These are phyloP conservation scores for Cenchrus americanus DNA, from an alignment of 176 grass and related monocot species.

Conservation along the genomic window DNA sequence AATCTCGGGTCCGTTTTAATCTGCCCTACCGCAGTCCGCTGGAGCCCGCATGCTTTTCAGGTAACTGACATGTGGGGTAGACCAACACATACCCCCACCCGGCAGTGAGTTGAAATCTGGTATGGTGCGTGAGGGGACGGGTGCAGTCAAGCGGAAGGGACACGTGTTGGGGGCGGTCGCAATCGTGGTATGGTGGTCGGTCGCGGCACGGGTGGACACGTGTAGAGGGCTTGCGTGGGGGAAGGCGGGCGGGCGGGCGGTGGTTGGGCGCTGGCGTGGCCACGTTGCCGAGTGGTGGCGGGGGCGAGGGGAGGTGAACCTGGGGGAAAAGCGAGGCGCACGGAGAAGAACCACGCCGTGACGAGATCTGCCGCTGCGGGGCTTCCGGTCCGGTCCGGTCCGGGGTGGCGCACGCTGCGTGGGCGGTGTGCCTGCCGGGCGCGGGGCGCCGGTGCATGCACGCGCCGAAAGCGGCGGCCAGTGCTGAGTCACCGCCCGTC, in stretches of 20 bases:
- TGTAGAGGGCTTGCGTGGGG: slow-evolving; percentile 34
- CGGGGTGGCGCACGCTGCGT: not conserved
- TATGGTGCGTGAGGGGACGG: accelerated
- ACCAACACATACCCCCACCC: accelerated
- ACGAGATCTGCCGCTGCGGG: slow-evolving; percentile 27
- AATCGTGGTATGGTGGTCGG: slow-evolving; percentile 52
- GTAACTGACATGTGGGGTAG: not conserved
- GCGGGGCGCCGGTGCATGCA: not conserved
- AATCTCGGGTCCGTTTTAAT: slow-evolving; percentile 6
- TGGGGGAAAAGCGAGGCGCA: slow-evolving; percentile 38
- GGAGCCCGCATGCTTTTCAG: accelerated
- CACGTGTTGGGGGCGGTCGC: slow-evolving; percentile 47
- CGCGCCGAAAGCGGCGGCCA: slow-evolving; percentile 25
- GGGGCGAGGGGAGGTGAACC: slow-evolving; percentile 43
- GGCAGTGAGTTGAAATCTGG: accelerated
- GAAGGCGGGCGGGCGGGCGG: not conserved
- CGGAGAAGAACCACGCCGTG: not conserved
- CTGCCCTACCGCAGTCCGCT: accelerated
- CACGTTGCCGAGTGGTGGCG: slow-evolving; percentile 35
- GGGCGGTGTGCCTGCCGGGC: not conserved
- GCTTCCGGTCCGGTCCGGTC: not conserved
- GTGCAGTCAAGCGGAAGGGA: not conserved
- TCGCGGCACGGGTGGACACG: slow-evolving; percentile 43
- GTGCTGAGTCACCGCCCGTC: not conserved
- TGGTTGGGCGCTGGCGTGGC: slow-evolving; percentile 62